Evolutionary conservation across 768 basidiomycete species (phyloP).

Genomic region (Lactarius deliciosus): DNA sequence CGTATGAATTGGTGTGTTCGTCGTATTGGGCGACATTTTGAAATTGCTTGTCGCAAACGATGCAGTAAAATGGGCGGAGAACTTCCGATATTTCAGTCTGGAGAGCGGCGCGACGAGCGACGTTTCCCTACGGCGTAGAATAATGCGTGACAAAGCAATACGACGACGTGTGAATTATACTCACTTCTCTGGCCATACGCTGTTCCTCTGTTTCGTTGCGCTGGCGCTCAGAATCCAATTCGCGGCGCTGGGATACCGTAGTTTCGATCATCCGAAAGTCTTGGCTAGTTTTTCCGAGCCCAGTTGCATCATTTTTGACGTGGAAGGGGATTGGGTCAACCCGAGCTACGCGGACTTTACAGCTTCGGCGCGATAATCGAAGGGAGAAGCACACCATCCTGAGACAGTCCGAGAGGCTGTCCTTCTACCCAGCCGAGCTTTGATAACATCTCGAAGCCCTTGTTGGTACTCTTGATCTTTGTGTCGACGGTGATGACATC

Average conservation of each 20-base stretch:
- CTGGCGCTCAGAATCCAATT: slow-evolving; percentile 77
- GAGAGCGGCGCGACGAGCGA: slow-evolving; percentile 64
- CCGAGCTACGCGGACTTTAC: slow-evolving; percentile 51
- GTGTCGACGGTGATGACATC: slow-evolving; percentile 82
- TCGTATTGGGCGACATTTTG: slow-evolving; percentile 84
- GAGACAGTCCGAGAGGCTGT: slow-evolving; percentile 70
- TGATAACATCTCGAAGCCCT: slow-evolving; percentile 75
- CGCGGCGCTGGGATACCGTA: slow-evolving; percentile 79
- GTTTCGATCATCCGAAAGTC: slow-evolving; percentile 84
- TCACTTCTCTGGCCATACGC: slow-evolving; percentile 67
- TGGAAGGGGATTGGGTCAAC: slow-evolving; percentile 82
- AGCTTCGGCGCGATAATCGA: slow-evolving; percentile 1
- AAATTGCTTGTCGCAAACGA: slow-evolving; percentile 85
- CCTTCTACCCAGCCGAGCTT: slow-evolving; percentile 86
- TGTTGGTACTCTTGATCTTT: slow-evolving; percentile 74
- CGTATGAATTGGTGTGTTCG: slow-evolving; percentile 87
- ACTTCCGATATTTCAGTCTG: slow-evolving; percentile 66
- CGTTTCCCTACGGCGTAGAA: slow-evolving; percentile 47
- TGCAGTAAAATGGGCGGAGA: slow-evolving; percentile 75
- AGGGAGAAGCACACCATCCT: slow-evolving; percentile 54
- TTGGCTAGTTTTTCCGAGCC: slow-evolving; percentile 75
- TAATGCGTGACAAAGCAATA: neutral
- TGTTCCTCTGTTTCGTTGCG: slow-evolving; percentile 79
- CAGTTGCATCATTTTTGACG: slow-evolving; percentile 73
- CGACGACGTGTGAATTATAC: slow-evolving; percentile 18